A percentile compares a stretch with the other conserved stretches of the same genome.
Evolutionary conservation across 352 stramenopile species (phyloP).

Genomic region (Globisporangium radiosum): DNA sequence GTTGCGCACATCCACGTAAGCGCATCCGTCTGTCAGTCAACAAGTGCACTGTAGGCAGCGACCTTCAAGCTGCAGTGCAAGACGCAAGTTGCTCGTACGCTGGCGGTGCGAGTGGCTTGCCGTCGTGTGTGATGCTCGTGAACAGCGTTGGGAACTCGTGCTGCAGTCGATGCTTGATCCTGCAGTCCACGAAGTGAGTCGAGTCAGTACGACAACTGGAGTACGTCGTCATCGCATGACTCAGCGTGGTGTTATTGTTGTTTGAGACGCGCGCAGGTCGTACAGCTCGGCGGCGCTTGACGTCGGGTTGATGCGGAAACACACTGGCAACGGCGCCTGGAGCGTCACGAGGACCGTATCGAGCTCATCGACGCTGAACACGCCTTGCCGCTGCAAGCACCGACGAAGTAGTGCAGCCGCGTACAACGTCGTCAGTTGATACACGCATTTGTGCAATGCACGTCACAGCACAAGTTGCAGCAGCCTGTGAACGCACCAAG

Average conservation of each 20-base stretch:
- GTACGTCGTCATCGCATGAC: no score
- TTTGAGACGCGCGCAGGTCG: background rate
- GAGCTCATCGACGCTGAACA: constrained; percentile 41
- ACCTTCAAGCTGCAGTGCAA: background rate
- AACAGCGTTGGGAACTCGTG: constrained; percentile 43
- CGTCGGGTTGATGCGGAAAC: constrained; percentile 66
- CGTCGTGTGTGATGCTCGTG: constrained; percentile 20
- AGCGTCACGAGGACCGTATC: constrained; percentile 40
- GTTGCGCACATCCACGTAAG: no score
- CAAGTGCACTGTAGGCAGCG: background rate
- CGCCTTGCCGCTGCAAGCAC: constrained; percentile 37
- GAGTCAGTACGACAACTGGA: no score
- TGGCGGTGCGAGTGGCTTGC: constrained; percentile 28
- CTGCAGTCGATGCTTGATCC: constrained; percentile 42
- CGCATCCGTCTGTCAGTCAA: background rate
- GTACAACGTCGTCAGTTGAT: background rate
- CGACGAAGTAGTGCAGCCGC: background rate
- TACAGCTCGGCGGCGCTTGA: constrained; percentile 18
- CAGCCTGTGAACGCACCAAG: constrained; percentile 23
- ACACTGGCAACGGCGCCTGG: constrained; percentile 49
- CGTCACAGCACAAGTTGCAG: background rate
- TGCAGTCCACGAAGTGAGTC: background rate
- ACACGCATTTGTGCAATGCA: background rate
- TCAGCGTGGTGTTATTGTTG: no score
- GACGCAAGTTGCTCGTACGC: constrained; percentile 10